Evolutionary conservation across 208 protist genomes (phyloP).

Genomic region (Acanthamoeba castellanii): DNA sequence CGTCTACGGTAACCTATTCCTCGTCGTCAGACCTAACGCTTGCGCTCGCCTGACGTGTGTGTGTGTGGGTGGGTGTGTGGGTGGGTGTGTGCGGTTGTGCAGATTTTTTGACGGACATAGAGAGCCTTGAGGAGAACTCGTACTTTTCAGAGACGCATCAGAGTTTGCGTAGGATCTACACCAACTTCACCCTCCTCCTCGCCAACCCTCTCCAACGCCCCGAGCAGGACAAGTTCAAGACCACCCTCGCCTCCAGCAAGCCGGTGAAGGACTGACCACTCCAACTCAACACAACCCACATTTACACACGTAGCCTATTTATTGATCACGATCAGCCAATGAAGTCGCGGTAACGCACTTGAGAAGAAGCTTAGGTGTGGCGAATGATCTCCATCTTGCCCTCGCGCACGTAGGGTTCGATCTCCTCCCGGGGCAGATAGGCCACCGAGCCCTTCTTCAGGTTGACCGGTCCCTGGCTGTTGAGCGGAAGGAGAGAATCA

Average conservation of each 20-base stretch:
- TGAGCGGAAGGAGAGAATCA: background rate
- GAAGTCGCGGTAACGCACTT: background rate
- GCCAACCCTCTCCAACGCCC: conserved; percentile 38
- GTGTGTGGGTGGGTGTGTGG: background rate
- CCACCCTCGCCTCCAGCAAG: conserved; percentile 5
- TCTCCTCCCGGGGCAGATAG: conserved; percentile 2
- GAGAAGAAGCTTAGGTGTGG: background rate
- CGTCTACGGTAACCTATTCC: background rate
- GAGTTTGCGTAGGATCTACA: conserved; percentile 15
- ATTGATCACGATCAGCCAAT: background rate
- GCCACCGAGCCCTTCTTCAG: conserved; percentile 48
- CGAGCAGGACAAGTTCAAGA: conserved; percentile 50
- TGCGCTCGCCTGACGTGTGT: background rate
- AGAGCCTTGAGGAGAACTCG: conserved; percentile 30
- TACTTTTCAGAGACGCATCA: conserved; percentile 41
- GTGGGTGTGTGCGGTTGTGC: background rate
- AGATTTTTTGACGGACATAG: conserved; percentile 16
- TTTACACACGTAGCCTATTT: background rate
- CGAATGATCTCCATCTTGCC: conserved; percentile 52
- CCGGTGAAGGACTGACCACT: background rate
- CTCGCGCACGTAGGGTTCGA: conserved; percentile 21
- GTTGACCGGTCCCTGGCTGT: conserved; percentile 17
- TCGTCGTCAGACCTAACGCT: background rate
- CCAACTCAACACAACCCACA: background rate
- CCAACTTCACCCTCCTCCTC: conserved; percentile 7